Conservation (phyloP, 2,329 filamentous ascomycete species). For the Cryphonectria japonica region DNA sequence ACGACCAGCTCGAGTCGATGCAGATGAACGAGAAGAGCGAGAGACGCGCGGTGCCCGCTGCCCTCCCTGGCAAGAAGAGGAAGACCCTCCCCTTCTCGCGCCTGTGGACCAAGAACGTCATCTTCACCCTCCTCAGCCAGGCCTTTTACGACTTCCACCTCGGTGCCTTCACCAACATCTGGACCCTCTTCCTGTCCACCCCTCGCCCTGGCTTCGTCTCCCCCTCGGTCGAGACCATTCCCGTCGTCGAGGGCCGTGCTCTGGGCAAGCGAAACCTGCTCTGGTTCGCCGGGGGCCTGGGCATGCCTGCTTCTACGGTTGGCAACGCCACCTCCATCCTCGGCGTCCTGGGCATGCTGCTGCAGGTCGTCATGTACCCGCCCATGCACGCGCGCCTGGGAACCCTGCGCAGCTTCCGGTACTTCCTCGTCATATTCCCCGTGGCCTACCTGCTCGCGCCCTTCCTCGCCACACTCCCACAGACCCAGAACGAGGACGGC, state of each 20-base stretch:
- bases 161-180: slow-evolving; percentile 70
- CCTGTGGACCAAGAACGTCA: slow-evolving; percentile 53
- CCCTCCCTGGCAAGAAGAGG: slow-evolving; percentile 21
- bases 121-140: slow-evolving; percentile 62
- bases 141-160: slow-evolving; percentile 73
- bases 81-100: slow-evolving; percentile 42
- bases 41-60: slow-evolving; percentile 21
- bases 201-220: slow-evolving; percentile 49
- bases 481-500: slow-evolving; percentile 22
- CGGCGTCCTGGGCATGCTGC: slow-evolving; percentile 68
- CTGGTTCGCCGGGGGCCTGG: slow-evolving; percentile 67
- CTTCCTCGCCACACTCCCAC: slow-evolving; percentile 67
- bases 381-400: slow-evolving; percentile 66
- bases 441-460: slow-evolving; percentile 70
- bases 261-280: slow-evolving; percentile 45
- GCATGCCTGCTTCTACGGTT: slow-evolving; percentile 67
- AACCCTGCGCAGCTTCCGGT: slow-evolving; percentile 67
- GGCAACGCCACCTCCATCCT: slow-evolving; percentile 72
- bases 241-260: slow-evolving; percentile 34
- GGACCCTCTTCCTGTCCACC: slow-evolving; percentile 70
- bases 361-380: slow-evolving; percentile 73
- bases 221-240: slow-evolving; percentile 28
- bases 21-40: slow-evolving; percentile 21
- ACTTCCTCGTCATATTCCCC: slow-evolving; percentile 68
- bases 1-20: slow-evolving; percentile 36